Percentiles rank a stretch among this genome's conserved stretches.
Evolutionary conservation across 768 basidiomycete genomes (phyloP).

Genomic region (Termitomyces sp.): DNA sequence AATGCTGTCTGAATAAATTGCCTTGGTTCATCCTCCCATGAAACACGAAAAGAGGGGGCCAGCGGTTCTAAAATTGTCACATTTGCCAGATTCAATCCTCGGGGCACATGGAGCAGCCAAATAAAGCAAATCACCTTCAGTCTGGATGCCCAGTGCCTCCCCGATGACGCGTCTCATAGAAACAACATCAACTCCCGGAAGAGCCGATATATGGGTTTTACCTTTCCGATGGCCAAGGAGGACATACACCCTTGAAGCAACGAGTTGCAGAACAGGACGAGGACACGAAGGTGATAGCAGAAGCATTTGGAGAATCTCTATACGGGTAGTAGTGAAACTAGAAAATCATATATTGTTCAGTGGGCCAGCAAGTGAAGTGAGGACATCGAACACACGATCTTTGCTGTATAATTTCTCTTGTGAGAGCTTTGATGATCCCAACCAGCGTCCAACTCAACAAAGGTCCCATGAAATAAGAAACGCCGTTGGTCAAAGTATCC

Average conservation of each 20-base stretch:
- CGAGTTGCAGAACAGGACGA: constrained; percentile 59
- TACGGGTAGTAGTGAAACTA: constrained; percentile 36
- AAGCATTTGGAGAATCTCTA: constrained; percentile 65
- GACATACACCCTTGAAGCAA: constrained; percentile 50
- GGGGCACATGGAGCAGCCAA: too few relatives aligned
- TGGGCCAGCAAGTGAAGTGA: not conserved
- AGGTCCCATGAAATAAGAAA: constrained; percentile 72
- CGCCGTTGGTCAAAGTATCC: constrained; percentile 68
- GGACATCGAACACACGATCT: constrained; percentile 35
- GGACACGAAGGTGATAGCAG: constrained; percentile 66
- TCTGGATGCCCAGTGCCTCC: constrained; percentile 32
- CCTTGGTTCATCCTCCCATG: constrained; percentile 52
- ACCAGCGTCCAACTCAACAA: constrained; percentile 79
- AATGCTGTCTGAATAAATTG: constrained; percentile 58
- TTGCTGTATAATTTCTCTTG: constrained; percentile 58
- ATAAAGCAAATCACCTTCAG: constrained; percentile 29
- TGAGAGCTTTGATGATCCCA: constrained; percentile 62
- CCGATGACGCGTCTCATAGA: constrained; percentile 36
- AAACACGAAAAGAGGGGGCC: constrained; percentile 22
- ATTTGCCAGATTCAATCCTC: not conserved
- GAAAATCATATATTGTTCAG: not conserved
- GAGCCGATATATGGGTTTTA: constrained; percentile 17
- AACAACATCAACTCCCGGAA: constrained; percentile 22
- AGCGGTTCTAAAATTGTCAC: not conserved
- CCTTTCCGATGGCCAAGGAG: constrained; percentile 36